Percentiles rank a stretch among this genome's conserved stretches.
phyloP scores from a whole-genome alignment of 805 yeast species.

The Debaryomyces maramus region DNA sequence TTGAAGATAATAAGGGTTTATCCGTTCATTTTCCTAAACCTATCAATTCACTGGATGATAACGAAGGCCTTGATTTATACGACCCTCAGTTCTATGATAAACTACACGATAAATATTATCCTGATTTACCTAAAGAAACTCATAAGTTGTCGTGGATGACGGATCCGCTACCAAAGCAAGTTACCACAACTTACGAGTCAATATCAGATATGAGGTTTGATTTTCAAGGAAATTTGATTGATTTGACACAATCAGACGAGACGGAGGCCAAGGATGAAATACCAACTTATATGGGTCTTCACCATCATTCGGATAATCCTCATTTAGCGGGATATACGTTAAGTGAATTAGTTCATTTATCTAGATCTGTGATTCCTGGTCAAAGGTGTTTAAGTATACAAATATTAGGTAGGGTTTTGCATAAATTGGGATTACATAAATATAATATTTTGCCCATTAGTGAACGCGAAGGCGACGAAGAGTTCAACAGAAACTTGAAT shows the following conservation, averaged over 20 bases:
- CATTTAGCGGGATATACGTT: constrained; percentile 90
- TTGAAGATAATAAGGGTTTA: constrained; percentile 41
- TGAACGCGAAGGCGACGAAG: constrained; percentile 38
- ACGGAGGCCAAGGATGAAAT: constrained; percentile 23
- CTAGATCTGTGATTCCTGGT: constrained; percentile 76
- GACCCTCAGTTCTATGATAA: constrained; percentile 80
- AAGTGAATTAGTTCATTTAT: constrained; percentile 73
- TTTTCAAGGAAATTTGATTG: constrained; percentile 75
- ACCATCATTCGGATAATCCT: constrained; percentile 89
- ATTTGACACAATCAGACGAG: constrained; percentile 35
- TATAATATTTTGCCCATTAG: constrained; percentile 51
- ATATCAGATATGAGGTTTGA: constrained; percentile 81
- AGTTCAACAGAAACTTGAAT: constrained; percentile 27
- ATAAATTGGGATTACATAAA: constrained; percentile 69
- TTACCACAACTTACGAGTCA: constrained; percentile 47
- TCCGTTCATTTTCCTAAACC: constrained; percentile 71
- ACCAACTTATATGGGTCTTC: constrained; percentile 69
- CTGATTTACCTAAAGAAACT: constrained; percentile 83
- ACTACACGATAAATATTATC: constrained; percentile 81
- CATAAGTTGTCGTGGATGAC: constrained; percentile 91
- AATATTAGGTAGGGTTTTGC: constrained; percentile 82
- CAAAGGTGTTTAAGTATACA: constrained; percentile 87
- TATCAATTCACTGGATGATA: constrained; percentile 18
- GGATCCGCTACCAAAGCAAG: constrained; percentile 49
- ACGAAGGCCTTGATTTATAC: constrained; percentile 54